Base-by-base conservation (phyloP, 768 basidiomycete genomes). In the Amanita rimosa region DNA sequence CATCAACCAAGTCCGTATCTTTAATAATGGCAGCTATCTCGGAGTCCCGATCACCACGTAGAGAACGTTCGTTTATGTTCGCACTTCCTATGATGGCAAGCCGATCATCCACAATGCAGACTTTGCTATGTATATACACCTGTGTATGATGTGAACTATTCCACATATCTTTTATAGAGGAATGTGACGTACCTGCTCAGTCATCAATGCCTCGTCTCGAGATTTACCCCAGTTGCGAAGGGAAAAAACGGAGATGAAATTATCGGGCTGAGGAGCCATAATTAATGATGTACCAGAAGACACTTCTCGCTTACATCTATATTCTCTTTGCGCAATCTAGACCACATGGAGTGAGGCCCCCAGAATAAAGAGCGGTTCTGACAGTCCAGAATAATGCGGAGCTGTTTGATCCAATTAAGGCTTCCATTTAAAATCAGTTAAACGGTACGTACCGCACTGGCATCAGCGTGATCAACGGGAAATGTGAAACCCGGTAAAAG, bases 1-100 rank as follows among this genome's bases (percentile, higher is more conserved):
- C 77, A 51, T 95, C 83, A 45, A 98, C 85, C 87, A 99, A 85
- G 58, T 99, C 95, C 3, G 95, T 98, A 58, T 99, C 96, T 53
- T 92, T 74, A 45, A 98, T 88, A 39, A 99, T 81, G 33, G 88
- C 82, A 3, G 92, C 91, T 29, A 98, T 63, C 62, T 99, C 96
- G 2, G 95, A 98, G 64, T 99, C 96, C 24, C 96, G 83, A 62
- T 99, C 95, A 19, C 96, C 96, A 24, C 91, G 76, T 60, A 90
- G 89, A 11, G 91, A 95, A 33, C 96, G 81, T 62, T 99, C 96
- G 60, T 99, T 98, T 69, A 99, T 92, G 62, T 96, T 98, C 14
- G 95, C 95, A 48, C 91, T 93, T 13, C 92, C 92, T 54, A 96
- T 96, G 59, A 96, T 92, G 27, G 79, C 92, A 50, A 93, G 69